Evolutionary conservation across 352 stramenopile genomes (phyloP).

Genomic region (Pythium utonaiense): DNA sequence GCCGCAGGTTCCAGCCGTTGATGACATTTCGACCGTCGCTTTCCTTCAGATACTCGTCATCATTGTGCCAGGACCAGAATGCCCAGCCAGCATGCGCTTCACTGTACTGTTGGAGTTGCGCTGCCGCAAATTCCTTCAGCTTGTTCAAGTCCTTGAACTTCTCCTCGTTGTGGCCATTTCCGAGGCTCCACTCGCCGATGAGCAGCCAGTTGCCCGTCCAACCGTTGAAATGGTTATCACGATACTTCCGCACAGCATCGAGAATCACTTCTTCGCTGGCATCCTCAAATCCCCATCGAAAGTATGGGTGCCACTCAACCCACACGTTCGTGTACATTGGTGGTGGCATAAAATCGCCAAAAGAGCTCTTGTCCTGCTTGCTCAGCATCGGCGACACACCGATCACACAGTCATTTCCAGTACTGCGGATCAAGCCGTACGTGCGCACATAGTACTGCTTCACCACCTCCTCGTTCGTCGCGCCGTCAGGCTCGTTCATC

Average conservation of each 20-base stretch:
- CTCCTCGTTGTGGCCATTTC: background rate
- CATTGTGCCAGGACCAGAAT: conserved; percentile 52
- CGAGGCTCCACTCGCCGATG: conserved; percentile 54
- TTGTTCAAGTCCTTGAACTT: conserved; percentile 25
- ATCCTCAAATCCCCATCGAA: conserved; percentile 26
- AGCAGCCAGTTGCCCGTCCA: conserved; percentile 34
- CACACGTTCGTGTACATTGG: conserved; percentile 22
- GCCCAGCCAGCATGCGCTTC: conserved; percentile 30
- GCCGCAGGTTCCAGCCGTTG: background rate
- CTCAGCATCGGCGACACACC: conserved; percentile 13
- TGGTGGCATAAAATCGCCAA: conserved; percentile 22
- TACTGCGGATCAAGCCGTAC: conserved; percentile 35
- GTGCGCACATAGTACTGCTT: conserved; percentile 42
- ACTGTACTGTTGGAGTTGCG: conserved; percentile 29
- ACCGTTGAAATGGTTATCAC: conserved; percentile 8
- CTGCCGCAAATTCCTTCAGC: conserved; percentile 29
- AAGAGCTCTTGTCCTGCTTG: conserved; percentile 12
- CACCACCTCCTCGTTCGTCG: conserved; percentile 19
- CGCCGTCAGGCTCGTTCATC: conserved; percentile 48
- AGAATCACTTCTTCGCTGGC: conserved; percentile 13
- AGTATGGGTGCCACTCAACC: conserved; percentile 32
- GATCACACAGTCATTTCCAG: conserved; percentile 27
- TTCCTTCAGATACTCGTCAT: conserved; percentile 1
- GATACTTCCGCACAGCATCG: conserved; percentile 10
- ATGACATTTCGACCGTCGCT: background rate